A percentile compares a stretch with the other conserved stretches of the same genome.
Evolutionary conservation across 2,329 filamentous ascomycete species (phyloP).

Genomic region (Gyromitra esculenta): DNA sequence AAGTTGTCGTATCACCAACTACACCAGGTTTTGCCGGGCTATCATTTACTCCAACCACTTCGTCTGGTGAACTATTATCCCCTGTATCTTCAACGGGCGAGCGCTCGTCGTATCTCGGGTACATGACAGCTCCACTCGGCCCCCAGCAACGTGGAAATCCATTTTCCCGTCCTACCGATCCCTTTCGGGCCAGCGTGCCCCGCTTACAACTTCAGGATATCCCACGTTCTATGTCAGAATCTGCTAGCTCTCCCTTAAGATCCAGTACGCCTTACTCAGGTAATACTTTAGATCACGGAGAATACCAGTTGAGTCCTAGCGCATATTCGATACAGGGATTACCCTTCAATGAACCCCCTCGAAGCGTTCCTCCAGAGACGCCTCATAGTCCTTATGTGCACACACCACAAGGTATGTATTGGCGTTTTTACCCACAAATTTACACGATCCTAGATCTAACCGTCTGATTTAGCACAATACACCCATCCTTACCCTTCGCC

Average conservation of each 20-base stretch:
- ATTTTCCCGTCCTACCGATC: conserved; percentile 57
- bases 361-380: conserved; percentile 57
- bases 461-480: conserved; percentile 47
- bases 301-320: conserved; percentile 56
- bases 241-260: conserved; percentile 54
- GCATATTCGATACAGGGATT: conserved; percentile 56
- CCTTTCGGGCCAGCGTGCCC: conserved; percentile 53
- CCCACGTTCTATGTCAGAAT: conserved; percentile 55
- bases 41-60: conserved; percentile 56
- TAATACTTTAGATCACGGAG: conserved; percentile 55
- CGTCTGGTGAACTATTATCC: conserved; percentile 56
- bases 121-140: conserved; percentile 55
- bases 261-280: conserved; percentile 56
- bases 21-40: conserved; percentile 55
- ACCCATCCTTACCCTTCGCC: conserved; percentile 57
- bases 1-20: conserved; percentile 54
- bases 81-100: conserved; percentile 56
- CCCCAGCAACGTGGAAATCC: conserved; percentile 57
- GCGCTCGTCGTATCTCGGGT: conserved; percentile 55
- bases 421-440: conserved; percentile 20
- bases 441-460: conserved; percentile 51
- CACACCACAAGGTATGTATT: conserved; percentile 55
- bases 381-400: conserved; percentile 56
- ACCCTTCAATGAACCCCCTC: conserved; percentile 55
- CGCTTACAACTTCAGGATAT: conserved; percentile 56